Evolutionary conservation across 148 eudicot species (phyloP).

Genomic region (Rhododendron griersonianum): DNA sequence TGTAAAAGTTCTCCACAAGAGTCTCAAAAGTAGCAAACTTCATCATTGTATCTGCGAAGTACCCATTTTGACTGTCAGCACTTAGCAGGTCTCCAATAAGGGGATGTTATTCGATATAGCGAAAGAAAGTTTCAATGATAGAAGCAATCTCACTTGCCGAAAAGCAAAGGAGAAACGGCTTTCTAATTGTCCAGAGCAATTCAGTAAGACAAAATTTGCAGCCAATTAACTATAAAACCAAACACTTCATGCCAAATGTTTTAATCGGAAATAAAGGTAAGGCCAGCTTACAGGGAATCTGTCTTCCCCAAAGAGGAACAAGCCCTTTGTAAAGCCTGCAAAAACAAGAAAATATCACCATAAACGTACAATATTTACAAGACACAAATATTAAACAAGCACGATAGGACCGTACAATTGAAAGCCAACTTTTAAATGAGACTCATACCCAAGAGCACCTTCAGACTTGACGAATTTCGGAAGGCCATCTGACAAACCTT

Average conservation of each 20-base stretch:
- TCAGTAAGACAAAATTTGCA: not conserved
- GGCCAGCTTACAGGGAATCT: constrained; percentile 33
- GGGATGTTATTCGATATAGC: not conserved
- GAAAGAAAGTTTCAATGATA: not conserved
- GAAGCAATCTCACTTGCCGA: not conserved
- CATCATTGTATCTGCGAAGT: constrained; percentile 39
- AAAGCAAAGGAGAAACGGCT: not conserved
- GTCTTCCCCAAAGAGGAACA: constrained; percentile 43
- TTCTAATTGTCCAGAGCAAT: not conserved
- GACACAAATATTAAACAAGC: not conserved
- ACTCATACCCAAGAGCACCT: constrained; percentile 31
- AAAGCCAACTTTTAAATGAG: not conserved
- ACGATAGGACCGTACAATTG: not conserved
- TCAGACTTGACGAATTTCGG: constrained; percentile 31
- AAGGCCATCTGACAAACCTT: constrained; percentile 32
- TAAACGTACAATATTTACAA: not conserved
- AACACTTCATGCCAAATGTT: not conserved
- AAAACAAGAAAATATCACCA: not conserved
- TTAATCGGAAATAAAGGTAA: not conserved
- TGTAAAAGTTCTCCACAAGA: constrained; percentile 31
- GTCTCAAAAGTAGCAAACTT: constrained; percentile 38
- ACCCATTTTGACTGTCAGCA: not conserved
- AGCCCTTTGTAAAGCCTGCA: constrained; percentile 39
- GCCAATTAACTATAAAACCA: not conserved
- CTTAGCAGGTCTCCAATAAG: not conserved